Percentiles rank a stretch among this genome's conserved stretches.
Conservation (phyloP, 106 monocot genomes). For the Agapanthus africanus region DNA sequence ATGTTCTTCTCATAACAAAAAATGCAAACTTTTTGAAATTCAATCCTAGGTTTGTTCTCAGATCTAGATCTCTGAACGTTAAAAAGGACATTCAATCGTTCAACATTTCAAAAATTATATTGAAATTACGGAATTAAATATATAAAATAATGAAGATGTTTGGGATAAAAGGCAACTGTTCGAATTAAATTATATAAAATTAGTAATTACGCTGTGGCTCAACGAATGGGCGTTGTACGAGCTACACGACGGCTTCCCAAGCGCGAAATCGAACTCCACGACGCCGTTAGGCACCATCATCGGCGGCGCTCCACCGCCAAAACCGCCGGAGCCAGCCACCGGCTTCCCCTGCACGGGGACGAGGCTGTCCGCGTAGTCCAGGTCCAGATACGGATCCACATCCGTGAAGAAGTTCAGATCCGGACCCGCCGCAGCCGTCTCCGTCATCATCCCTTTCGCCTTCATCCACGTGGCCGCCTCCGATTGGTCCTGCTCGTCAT, state of each 20-base stretch:
- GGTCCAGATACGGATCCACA: constrained; percentile 42
- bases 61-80: too few relatives aligned
- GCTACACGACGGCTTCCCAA: constrained; percentile 14
- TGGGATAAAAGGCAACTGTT: too few relatives aligned
- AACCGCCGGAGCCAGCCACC: background rate
- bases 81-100: too few relatives aligned
- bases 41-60: too few relatives aligned
- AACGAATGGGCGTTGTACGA: constrained; percentile 23
- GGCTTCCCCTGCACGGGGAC: constrained; percentile 31
- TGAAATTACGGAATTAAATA: too few relatives aligned
- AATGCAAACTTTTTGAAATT: too few relatives aligned
- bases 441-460: background rate
- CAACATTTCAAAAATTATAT: too few relatives aligned
- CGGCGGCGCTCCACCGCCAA: background rate
- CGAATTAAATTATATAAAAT: too few relatives aligned
- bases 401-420: constrained; percentile 23
- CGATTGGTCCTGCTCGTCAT: background rate
- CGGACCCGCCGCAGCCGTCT: too few relatives aligned
- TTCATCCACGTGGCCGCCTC: constrained; percentile 2
- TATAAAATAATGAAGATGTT: too few relatives aligned
- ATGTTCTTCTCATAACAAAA: too few relatives aligned
- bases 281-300: background rate
- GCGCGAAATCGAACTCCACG: constrained; percentile 18
- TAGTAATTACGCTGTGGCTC: constrained; percentile 38
- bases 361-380: constrained; percentile 40